Evolutionary conservation across 169 alveolate species (phyloP), one percentile per base, ranked within the genome.

Genomic region (Plasmodium relictum): DNA sequence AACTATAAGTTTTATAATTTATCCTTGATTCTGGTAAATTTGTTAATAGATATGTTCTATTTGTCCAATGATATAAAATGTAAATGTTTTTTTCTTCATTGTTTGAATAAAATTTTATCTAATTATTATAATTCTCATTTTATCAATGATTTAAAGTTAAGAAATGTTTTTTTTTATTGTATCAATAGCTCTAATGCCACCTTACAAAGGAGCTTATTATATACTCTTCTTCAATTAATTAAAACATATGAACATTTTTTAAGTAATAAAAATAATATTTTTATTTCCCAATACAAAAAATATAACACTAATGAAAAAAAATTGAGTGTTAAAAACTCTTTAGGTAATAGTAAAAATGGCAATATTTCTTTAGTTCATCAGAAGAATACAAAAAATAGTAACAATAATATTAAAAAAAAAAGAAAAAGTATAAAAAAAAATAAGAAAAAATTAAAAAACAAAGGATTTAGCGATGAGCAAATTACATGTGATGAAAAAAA

Each of bases 61-160:
- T 58, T 86, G 44, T 37, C 92, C 2, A 86, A 56, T 61, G 92
- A 86, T 59, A n/a, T 86, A 22, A 86, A 69, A 58, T 48, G 69
- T 24, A 86, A 86, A 71, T 86, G 88, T 39, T 86, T 86, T 31
- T 71, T 86, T 54, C 69, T 86, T n/a, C 87, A 52, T 20, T 86
- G 92, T 26, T 50, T 86, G 59, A 24, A 66, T 41, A 86, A 86
- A 71, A 86, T 86, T 8, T 61, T 86, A 20, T 86, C 88, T 16
- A 86, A 86, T 22, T 86, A 70, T 71, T 52, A 86, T 52, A 45
- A 86, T 37, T 86, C 92, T n/a, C 92, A 86, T 71, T 72, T 70
- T 70, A 61, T 72, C 59, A 86, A 71, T 18, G 92, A 86, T 39
- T 37, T 83, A 45, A 68, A 83, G 39, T 18, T 83, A 41, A 83